Base-by-base conservation (phyloP, 208 protist species). In the Acanthamoeba castellanii region DNA sequence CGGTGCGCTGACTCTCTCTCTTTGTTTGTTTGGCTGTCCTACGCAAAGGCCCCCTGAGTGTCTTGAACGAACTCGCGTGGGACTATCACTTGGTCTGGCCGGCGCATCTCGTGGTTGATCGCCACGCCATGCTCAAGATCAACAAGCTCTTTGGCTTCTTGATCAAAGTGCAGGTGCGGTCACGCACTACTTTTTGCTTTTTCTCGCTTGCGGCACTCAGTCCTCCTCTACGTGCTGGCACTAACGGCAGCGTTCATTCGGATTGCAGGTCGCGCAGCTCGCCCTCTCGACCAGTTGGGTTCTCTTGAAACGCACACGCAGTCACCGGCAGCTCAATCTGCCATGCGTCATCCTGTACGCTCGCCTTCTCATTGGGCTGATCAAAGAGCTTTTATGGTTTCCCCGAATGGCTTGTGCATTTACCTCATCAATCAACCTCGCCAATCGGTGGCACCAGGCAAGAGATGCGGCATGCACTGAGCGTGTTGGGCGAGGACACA, bases 81-180 rank as follows among this genome's bases (percentile, higher is more conserved):
- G 81, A 88, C 50, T 88, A 88, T 14, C 81, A 88, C 7, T 25
- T 88, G 25, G 50, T 25, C 20, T 88, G 81, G 81, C 81, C 81
- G 4, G 50, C 50, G 25, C 66, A 88, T 9, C 52, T 88, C n/a
- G 81, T 88, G 27, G 25, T 88, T 30, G 81, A 88, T n/a, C 81
- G 81, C 8, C 81, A 55, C 11, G 81, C 81, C 52, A 88, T 88
- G 81, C 37, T 32, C 50, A 88, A 88, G 81, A 88, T 88, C 45
- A 88, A 88, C 27, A 7, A 42, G 81, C 50, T 88, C 50, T 88
- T 88, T 42, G 45, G 42, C 81, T 88, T 88, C 20, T 27, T 88
- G 30, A 20, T 64, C n/a, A 88, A 88, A 88, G 47, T 88, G 16
- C 81, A 88, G 81, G 81, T 88, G 16, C 3, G 32, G 42, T 32